Base-by-base conservation (phyloP, 2,329 filamentous ascomycete genomes). In the Fusarium clavum region DNA sequence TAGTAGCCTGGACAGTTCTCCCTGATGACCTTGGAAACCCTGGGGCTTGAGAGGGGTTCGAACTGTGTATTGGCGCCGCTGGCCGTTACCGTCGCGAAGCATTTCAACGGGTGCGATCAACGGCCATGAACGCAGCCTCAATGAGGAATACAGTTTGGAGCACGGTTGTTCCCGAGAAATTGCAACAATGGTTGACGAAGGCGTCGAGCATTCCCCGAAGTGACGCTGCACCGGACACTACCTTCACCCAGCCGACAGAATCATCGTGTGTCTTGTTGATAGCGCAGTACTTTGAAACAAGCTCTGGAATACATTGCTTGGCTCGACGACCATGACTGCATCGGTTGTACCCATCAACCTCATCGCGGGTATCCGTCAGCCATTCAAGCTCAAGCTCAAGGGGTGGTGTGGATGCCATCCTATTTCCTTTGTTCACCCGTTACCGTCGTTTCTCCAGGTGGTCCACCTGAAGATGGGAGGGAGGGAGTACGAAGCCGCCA, bases 401-500 rank as follows among this genome's bases (percentile, higher is more conserved):
- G 61, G 53, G 61, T 43, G 53, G 55, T 72, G 57, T 61, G 62
- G 56, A 71, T 61, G 54, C 41, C 47, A 43, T 40, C 49, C 61
- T 55, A 29, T 68, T 43, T 64, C 20, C 67, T 70, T 71, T 71
- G 67, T 71, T 70, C 51, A 45, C 43, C 54, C 49, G 49, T 52
- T 38, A 52, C 49, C 49, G 32, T 52, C 24, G 48, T 52, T 34
- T 51, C 47, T 24, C 43, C 44, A 54, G 45, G 55, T 44, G 62
- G 67, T 54, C 68, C 59, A 69, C 67, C 61, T 61, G 61, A 55
- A 67, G 57, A 41, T 41, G 49, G 40, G 44, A 47, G 34, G 56
- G 32, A 51, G 41, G 61, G 61, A 62, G 56, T 53, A 70, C 44
- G 61, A 69, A 70, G 61, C 61, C 66, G 53, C 61, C 46, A 55